phyloP scores from a whole-genome alignment of 192 early-diverging fungal genomes.

The Phlyctochytrium arcticum region DNA sequence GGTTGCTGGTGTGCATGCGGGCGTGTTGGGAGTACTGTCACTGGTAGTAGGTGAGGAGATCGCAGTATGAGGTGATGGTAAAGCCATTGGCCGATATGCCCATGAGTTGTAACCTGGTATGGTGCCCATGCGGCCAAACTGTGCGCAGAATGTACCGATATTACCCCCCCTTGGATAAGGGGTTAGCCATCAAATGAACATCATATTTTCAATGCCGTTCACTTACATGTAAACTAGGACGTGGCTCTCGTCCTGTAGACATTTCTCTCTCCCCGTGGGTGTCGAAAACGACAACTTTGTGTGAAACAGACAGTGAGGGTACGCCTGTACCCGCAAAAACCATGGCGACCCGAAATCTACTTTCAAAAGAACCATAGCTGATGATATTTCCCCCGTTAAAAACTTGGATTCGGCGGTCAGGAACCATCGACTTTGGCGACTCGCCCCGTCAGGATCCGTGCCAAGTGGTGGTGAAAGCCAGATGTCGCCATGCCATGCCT shows the following conservation, averaged over 20 bases:
- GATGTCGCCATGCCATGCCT: conserved; percentile 38
- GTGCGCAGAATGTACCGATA: conserved; percentile 23
- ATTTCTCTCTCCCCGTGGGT: conserved; percentile 38
- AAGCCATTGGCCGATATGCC: conserved; percentile 6
- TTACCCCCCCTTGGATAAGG: conserved; percentile 28
- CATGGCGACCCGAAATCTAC: conserved; percentile 31
- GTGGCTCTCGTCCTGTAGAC: conserved; percentile 24
- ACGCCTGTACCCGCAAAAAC: conserved; percentile 27
- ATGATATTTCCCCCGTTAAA: conserved; percentile 19
- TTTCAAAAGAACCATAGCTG: conserved; percentile 28
- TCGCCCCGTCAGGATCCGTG: conserved; percentile 13
- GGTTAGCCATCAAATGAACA: background rate
- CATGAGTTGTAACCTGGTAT: conserved; percentile 42
- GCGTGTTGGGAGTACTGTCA: background rate
- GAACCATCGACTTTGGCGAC: conserved; percentile 29
- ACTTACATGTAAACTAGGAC: conserved; percentile 40
- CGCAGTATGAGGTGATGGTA: background rate
- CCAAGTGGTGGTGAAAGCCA: conserved; percentile 40
- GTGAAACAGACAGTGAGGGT: conserved; percentile 39
- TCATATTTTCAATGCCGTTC: background rate
- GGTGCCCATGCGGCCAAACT: conserved; percentile 26
- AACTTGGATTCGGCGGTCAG: conserved; percentile 27
- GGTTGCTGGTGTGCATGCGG: background rate
- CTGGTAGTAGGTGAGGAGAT: background rate
- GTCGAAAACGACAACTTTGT: conserved; percentile 30